Evolutionary conservation across 495 filamentous ascomycete species (phyloP).

Genomic region (Penicillium nucicola): DNA sequence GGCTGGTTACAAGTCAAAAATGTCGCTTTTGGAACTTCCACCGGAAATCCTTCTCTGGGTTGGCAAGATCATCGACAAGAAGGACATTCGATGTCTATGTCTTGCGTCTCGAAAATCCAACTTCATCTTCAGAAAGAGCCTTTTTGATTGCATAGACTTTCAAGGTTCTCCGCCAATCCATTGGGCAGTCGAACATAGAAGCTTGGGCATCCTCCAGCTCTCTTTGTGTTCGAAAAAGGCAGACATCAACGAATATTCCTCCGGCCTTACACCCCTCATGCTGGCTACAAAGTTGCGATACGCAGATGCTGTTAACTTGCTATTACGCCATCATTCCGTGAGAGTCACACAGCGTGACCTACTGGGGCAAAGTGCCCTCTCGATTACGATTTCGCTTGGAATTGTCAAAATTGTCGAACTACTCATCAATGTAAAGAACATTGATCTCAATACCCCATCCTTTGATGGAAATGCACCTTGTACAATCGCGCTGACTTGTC

Average conservation of each 20-base stretch:
- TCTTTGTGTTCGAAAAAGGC: background rate
- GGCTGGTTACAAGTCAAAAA: background rate
- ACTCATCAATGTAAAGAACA: no score
- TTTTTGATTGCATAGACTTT: background rate
- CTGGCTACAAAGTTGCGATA: conserved; percentile 1
- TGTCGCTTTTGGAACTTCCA: conserved; percentile 1
- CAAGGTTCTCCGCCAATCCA: background rate
- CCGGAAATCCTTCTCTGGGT: background rate
- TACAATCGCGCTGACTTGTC: background rate
- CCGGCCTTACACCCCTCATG: background rate
- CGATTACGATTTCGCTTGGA: background rate
- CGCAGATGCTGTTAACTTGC: background rate
- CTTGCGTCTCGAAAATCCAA: background rate
- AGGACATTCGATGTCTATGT: background rate
- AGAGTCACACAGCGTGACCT: background rate
- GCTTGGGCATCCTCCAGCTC: background rate
- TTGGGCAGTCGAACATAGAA: background rate
- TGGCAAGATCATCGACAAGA: background rate
- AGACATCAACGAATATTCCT: background rate
- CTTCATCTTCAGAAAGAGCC: conserved; percentile 1
- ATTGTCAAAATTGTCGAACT: background rate
- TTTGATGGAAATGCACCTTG: background rate
- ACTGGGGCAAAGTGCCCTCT: background rate
- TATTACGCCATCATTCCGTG: background rate
- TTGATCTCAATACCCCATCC: no score